Evolutionary conservation across 2,329 filamentous ascomycete genomes (phyloP), one percentile per base, ranked within the genome.

Genomic region (Fusarium sp.): DNA sequence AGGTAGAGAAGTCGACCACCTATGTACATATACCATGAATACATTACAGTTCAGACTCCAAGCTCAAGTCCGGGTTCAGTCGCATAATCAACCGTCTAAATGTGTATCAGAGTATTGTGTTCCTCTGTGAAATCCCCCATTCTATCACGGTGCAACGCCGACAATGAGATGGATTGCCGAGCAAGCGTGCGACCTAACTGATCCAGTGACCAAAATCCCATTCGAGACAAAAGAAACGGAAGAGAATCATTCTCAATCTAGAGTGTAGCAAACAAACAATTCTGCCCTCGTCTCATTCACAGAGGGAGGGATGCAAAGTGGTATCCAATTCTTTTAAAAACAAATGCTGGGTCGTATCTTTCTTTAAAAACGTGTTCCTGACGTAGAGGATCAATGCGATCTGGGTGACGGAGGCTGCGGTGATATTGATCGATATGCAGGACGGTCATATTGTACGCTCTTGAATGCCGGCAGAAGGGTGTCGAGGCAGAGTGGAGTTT

Each of bases 381-480:
- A 44, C 32, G 13, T 6, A 25, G 23, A 42, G 17, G 15, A 35
- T 67, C 43, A 70, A 44, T 65, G 47, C 15, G 67, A 69, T 59
- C 62, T 69, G 23, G 67, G 67, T 36, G 67, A 69, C 33, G 58
- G 55, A 7, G 68, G 68, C 43, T 67, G 63, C 14, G 68, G 68
- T 46, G 68, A 70, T 57, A 53, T 59, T 32, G 65, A 63, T 38
- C 68, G 68, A 37, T 52, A 54, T 6, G 57, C 42, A 23, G 66
- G 49, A 39, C 50, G 49, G 33, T 66, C 54, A 37, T 70, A 70
- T 36, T 68, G 57, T 13, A 70, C 57, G 29, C 50, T 59, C 48
- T 49, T 66, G 35, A 70, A 70, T 10, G 67, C 27, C 9, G 68
- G 68, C 8, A 63, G 39, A 9, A 51, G 57, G 14, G 56, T 65